Evolutionary conservation across 352 stramenopile genomes (phyloP).

Genomic region (Phytopythium cucurbitacearum): DNA sequence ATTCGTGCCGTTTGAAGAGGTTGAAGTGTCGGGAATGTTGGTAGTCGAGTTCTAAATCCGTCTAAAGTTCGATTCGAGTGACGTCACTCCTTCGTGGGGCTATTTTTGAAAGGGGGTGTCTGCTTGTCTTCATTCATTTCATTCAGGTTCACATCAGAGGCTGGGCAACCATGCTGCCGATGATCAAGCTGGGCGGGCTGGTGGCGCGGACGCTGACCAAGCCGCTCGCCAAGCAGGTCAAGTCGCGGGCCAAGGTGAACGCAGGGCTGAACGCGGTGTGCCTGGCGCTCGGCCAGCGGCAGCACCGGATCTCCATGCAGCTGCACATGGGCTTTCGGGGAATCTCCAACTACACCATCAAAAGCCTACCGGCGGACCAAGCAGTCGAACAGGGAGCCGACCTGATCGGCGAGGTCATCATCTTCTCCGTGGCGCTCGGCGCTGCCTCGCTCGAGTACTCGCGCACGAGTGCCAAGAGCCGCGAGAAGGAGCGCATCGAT

Average conservation of each 20-base stretch:
- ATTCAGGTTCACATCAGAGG: too few relatives aligned
- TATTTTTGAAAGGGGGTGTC: too few relatives aligned
- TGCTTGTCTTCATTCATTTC: too few relatives aligned
- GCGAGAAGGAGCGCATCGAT: slow-evolving; percentile 53
- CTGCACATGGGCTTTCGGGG: slow-evolving; percentile 83
- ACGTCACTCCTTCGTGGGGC: not conserved
- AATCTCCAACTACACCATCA: slow-evolving; percentile 75
- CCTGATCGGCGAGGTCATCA: slow-evolving; percentile 70
- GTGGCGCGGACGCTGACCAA: slow-evolving; percentile 82
- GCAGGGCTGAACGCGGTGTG: slow-evolving; percentile 61
- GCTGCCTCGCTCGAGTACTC: slow-evolving; percentile 75
- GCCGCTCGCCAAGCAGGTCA: slow-evolving; percentile 85
- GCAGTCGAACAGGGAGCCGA: slow-evolving; percentile 76
- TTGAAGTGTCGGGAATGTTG: too few relatives aligned
- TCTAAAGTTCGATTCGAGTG: not conserved
- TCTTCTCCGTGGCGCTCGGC: slow-evolving; percentile 71
- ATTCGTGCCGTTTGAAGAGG: too few relatives aligned
- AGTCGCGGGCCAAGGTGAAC: slow-evolving; percentile 85
- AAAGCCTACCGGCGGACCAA: slow-evolving; percentile 63
- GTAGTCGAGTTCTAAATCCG: too few relatives aligned
- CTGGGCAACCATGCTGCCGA: slow-evolving; percentile 41
- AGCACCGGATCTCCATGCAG: slow-evolving; percentile 55
- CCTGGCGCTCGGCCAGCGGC: slow-evolving; percentile 49
- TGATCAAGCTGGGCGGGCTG: slow-evolving; percentile 83
- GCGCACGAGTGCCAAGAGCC: slow-evolving; percentile 46